Percentiles rank a stretch among this genome's conserved stretches.
phyloP scores from a whole-genome alignment of 805 yeast genomes.

The Lachancea fermentati region DNA sequence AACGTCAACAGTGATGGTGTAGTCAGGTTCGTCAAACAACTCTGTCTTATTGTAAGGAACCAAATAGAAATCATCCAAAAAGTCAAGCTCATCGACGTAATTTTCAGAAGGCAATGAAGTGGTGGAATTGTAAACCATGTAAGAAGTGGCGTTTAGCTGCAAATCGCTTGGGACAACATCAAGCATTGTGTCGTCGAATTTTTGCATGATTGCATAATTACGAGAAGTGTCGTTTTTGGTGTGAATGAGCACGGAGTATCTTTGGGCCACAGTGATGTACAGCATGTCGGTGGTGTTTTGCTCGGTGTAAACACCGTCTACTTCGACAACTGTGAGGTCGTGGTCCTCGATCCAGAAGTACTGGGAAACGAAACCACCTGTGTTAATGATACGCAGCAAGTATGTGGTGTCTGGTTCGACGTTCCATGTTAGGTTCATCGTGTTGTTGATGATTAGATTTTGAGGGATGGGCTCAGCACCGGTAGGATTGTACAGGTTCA shows the following conservation, averaged over 20 bases:
- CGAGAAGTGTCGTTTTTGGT: conserved; percentile 59
- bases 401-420: conserved; percentile 86
- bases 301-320: conserved; percentile 86
- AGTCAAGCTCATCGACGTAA: conserved; percentile 44
- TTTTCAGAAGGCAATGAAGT: conserved; percentile 36
- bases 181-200: conserved; percentile 76
- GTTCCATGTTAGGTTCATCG: conserved; percentile 66
- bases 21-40: conserved; percentile 61
- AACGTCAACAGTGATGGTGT: conserved; percentile 63
- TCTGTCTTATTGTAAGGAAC: conserved; percentile 55
- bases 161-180: conserved; percentile 66
- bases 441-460: conserved; percentile 70
- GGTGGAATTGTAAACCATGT: conserved; percentile 52
- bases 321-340: conserved; percentile 77
- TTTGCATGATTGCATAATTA: conserved; percentile 80
- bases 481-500: conserved; percentile 79
- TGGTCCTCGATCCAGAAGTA: conserved; percentile 87
- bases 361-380: conserved; percentile 90
- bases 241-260: conserved; percentile 72
- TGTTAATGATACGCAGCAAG: conserved; percentile 70
- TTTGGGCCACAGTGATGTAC: conserved; percentile 86
- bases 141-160: conserved; percentile 67
- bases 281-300: conserved; percentile 62
- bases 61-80: conserved; percentile 74
- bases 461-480: conserved; percentile 98